phyloP scores from a whole-genome alignment of 441 rosid genomes.

The Arabidopsis lyrata region DNA sequence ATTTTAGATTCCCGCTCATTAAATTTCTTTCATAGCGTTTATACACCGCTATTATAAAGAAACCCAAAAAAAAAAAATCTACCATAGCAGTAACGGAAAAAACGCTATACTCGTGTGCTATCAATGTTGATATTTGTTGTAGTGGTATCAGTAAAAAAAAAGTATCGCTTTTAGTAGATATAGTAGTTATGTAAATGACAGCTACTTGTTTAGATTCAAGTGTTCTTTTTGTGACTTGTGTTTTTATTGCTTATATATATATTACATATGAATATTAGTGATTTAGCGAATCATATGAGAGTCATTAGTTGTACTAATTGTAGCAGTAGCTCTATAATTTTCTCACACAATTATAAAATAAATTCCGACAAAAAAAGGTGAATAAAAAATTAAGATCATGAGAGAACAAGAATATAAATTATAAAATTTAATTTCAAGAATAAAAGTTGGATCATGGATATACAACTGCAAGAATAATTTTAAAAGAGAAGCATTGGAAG shows the following conservation, averaged over 20 bases:
- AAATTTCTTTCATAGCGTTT: no score
- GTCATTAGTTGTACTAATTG: conserved; percentile 49
- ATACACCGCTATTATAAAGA: no score
- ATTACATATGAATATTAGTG: neutral
- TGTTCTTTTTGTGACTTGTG: conserved; percentile 14
- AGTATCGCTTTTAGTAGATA: neutral
- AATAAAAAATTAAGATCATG: conserved; percentile 6
- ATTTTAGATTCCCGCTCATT: no score
- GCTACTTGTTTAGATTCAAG: conserved; percentile 11
- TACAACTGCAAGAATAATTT: conserved; percentile 44
- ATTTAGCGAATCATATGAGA: conserved; percentile 24
- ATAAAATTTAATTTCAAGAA: neutral
- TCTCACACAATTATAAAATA: neutral
- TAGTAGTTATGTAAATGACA: conserved; percentile 5
- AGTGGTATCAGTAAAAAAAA: neutral
- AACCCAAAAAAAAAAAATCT: no score
- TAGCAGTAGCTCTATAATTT: conserved; percentile 1
- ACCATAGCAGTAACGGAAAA: no score
- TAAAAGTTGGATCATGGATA: conserved; percentile 37
- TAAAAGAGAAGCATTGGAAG: conserved; percentile 26
- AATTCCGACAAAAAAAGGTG: neutral
- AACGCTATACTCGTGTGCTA: no score
- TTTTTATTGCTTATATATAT: neutral
- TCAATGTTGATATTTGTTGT: no score
- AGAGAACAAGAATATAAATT: conserved; percentile 5